phyloP scores from a whole-genome alignment of 352 stramenopile species.

The Nothophytophthora sp. region DNA sequence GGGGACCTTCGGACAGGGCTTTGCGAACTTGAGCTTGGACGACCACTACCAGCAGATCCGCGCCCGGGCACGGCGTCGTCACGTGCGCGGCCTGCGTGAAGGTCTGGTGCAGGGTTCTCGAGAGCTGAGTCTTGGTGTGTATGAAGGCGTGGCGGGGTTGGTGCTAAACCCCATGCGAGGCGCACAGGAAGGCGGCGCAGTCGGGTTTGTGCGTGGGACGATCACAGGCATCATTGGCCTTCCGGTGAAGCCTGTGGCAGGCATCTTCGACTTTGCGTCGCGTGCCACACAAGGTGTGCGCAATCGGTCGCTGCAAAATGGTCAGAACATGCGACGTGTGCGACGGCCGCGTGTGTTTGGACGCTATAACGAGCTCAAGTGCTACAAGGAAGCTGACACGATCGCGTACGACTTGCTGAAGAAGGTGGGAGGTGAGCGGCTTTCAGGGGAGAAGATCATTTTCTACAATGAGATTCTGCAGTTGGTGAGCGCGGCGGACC shows the following conservation, averaged over 20 bases:
- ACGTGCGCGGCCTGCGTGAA: constrained; percentile 80
- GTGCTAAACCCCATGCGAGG: constrained; percentile 85
- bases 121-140: constrained; percentile 82
- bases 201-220: constrained; percentile 86
- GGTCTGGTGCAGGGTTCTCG: constrained; percentile 84
- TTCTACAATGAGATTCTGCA: constrained; percentile 90
- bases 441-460: constrained; percentile 86
- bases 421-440: constrained; percentile 60
- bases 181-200: constrained; percentile 73
- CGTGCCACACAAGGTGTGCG: constrained; percentile 84
- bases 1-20: constrained; percentile 85
- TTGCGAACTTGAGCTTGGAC: constrained; percentile 85
- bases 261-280: constrained; percentile 91
- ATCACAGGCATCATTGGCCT: constrained; percentile 89
- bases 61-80: constrained; percentile 69
- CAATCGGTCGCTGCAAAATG: constrained; percentile 81
- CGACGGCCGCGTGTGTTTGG: constrained; percentile 85
- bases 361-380: constrained; percentile 89
- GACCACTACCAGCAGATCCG: constrained; percentile 89
- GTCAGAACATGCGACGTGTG: constrained; percentile 77
- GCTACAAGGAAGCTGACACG: constrained; percentile 88
- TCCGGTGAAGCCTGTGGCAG: constrained; percentile 84
- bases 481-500: constrained; percentile 64
- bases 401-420: constrained; percentile 87
- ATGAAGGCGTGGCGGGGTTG: constrained; percentile 82